These are phyloP conservation scores for Pythium biforme DNA, from an alignment of 352 stramenopile species.

Conservation along the genomic window DNA sequence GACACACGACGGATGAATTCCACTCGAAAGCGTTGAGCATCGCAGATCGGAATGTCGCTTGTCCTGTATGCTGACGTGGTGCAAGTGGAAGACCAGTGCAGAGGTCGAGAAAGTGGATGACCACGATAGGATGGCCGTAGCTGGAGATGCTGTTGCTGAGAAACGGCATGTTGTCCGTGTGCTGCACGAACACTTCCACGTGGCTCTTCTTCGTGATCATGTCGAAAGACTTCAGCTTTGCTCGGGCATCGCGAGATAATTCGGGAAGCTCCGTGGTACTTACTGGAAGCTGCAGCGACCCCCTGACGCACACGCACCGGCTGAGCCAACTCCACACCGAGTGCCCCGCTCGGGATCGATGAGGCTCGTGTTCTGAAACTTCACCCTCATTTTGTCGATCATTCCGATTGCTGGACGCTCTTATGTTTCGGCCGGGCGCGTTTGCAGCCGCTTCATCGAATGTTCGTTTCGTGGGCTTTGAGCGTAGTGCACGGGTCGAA, in stretches of 20 bases:
- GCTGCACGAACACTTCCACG: constrained; percentile 39
- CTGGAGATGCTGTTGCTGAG: constrained; percentile 29
- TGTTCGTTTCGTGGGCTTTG: background rate
- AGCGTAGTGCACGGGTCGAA: too few species aligned
- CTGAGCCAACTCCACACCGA: constrained; percentile 4
- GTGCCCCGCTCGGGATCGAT: background rate
- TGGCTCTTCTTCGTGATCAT: constrained; percentile 23
- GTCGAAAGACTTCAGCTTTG: constrained; percentile 6
- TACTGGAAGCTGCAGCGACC: constrained; percentile 4
- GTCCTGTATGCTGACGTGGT: constrained; percentile 27
- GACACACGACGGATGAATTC: constrained; percentile 22
- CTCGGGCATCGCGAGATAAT: constrained; percentile 1
- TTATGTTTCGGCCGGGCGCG: background rate
- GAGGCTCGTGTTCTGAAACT: background rate
- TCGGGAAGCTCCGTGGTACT: constrained; percentile 7
- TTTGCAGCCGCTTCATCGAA: background rate
- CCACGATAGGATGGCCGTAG: constrained; percentile 34
- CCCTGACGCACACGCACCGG: constrained; percentile 9
- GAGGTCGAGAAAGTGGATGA: constrained; percentile 47
- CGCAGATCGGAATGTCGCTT: constrained; percentile 7
- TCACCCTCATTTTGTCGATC: background rate
- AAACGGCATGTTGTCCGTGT: constrained; percentile 57
- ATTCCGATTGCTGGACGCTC: background rate
- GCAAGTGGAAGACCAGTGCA: constrained; percentile 48
- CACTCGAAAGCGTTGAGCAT: constrained; percentile 42